A percentile compares a stretch with the other conserved stretches of the same genome.
Evolutionary conservation across 805 yeast genomes (phyloP).

Genomic region (Kodamaea restingae): DNA sequence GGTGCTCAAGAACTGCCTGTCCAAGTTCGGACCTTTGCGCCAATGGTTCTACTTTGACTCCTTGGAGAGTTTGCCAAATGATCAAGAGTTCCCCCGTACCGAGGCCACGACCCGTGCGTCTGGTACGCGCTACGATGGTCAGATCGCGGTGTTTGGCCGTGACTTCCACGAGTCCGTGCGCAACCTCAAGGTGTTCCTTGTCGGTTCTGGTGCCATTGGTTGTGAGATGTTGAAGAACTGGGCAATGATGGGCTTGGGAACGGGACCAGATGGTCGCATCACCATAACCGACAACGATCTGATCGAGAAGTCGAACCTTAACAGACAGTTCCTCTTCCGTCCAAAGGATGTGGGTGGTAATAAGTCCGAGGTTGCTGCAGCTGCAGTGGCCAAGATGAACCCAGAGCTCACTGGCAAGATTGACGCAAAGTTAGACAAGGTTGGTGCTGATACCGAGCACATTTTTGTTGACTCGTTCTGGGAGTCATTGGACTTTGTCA

Average conservation of each 20-base stretch:
- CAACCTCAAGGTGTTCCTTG: constrained; percentile 80
- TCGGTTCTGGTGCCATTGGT: constrained; percentile 98
- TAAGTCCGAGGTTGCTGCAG: constrained; percentile 87
- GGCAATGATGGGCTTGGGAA: constrained; percentile 94
- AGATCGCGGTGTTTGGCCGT: constrained; percentile 89
- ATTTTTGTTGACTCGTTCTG: constrained; percentile 84
- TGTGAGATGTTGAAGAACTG: constrained; percentile 98
- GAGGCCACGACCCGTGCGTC: constrained; percentile 71
- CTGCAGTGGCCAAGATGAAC: constrained; percentile 81
- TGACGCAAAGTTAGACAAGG: constrained; percentile 75
- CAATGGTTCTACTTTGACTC: constrained; percentile 95
- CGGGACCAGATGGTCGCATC: constrained; percentile 86
- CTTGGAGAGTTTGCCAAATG: constrained; percentile 78
- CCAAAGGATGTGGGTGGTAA: constrained; percentile 89
- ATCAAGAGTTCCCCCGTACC: constrained; percentile 53
- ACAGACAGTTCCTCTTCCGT: constrained; percentile 94
- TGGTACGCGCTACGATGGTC: constrained; percentile 86
- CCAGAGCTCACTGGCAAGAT: constrained; percentile 78
- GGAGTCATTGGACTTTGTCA: constrained; percentile 79
- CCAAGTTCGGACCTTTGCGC: constrained; percentile 89
- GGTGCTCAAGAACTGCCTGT: constrained; percentile 90
- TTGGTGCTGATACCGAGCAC: constrained; percentile 88
- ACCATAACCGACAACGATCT: constrained; percentile 89
- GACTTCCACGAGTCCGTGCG: constrained; percentile 69
- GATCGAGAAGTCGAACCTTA: constrained; percentile 91